Evolutionary conservation across 345 rosid species (phyloP), one percentile per base, ranked within the genome.

Genomic region (Zanthoxylum bungeanum): DNA sequence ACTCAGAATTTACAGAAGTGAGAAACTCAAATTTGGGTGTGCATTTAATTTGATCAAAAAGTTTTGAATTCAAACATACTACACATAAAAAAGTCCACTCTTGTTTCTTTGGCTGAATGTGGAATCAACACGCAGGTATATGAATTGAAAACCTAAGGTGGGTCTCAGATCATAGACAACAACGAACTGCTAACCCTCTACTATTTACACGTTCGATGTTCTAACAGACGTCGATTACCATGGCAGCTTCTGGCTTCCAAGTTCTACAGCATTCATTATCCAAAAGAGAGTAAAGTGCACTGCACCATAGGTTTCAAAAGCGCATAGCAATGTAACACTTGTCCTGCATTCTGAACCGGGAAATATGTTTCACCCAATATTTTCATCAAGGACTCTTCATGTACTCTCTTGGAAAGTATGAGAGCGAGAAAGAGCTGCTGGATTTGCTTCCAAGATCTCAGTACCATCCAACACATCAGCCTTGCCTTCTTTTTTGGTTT

Each of bases 351-450:
- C 67, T 47, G 28, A 17, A 64, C 21, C 34, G 62, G 62, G 16
- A 57, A 57, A 57, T 57, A 16, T 57, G 37, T 50, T 30, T 8
- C 47, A 19, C 24, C 40, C 12, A 52, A 47, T 56, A 63, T n/a
- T 59, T 63, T 53, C 47, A 27, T 58, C 50, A 46, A 36, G 16
- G 52, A 58, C 40, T 55, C 69, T 68, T 40, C 65, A 88, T 70
- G 86, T 80, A 82, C 86, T 77, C 79, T 88, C 93, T 70, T 82
- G 90, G 76, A 88, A 84, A 27, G 85, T 80, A 24, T 72, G 81
- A 36, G 82, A 85, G 27, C 87, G 85, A 72, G 91, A 88, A 61
- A 86, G 86, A 34, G 87, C 93, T 42, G 89, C 90, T 9, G 93
- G 91, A 69, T 88, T 88, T 64, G 85, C 89, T 79, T 85, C 88